A percentile compares a stretch with the other conserved stretches of the same genome.
Evolutionary conservation across 495 filamentous ascomycete genomes (phyloP).

Genomic region (Xylaria longipes): DNA sequence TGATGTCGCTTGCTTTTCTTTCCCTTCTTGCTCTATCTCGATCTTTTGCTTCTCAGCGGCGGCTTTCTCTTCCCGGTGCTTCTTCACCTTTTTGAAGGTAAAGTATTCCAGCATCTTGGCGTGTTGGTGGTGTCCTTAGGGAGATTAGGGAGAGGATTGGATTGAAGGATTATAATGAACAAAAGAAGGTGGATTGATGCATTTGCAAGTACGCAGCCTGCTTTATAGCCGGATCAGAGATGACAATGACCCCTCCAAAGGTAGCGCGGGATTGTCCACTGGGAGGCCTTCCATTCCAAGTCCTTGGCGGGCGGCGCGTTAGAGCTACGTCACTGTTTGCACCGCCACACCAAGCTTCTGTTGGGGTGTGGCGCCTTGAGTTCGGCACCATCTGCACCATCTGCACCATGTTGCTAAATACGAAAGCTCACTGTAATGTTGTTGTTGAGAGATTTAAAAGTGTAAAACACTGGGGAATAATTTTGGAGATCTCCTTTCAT

Average conservation of each 20-base stretch:
- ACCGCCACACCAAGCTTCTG: slow-evolving; percentile 15
- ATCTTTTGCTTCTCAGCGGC: slow-evolving; percentile 35
- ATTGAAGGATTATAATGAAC: not conserved
- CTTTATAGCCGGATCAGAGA: not conserved
- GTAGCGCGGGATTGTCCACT: not conserved
- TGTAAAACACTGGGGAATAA: not conserved
- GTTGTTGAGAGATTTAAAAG: not conserved
- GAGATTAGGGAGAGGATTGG: not conserved
- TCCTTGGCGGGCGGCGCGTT: slow-evolving; percentile 6
- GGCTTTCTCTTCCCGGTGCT: slow-evolving; percentile 49
- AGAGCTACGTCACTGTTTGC: slow-evolving; percentile 20
- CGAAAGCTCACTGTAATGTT: not conserved
- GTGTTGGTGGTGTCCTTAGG: not conserved
- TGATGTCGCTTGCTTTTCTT: slow-evolving; percentile 16
- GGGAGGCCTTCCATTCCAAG: slow-evolving; percentile 11
- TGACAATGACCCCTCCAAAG: not conserved
- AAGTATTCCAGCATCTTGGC: slow-evolving; percentile 53
- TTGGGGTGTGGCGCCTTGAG: slow-evolving; percentile 20
- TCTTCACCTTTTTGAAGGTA: slow-evolving; percentile 50
- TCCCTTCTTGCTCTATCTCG: not conserved
- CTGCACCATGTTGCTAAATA: no score
- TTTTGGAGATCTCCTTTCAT: not conserved
- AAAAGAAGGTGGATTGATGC: not conserved
- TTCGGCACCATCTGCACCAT: no score
- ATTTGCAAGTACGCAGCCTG: not conserved